Percentiles rank a stretch among this genome's conserved stretches.
Evolutionary conservation across 129 eudicot species (phyloP).

Genomic region (Chrysanthemum makinoi): DNA sequence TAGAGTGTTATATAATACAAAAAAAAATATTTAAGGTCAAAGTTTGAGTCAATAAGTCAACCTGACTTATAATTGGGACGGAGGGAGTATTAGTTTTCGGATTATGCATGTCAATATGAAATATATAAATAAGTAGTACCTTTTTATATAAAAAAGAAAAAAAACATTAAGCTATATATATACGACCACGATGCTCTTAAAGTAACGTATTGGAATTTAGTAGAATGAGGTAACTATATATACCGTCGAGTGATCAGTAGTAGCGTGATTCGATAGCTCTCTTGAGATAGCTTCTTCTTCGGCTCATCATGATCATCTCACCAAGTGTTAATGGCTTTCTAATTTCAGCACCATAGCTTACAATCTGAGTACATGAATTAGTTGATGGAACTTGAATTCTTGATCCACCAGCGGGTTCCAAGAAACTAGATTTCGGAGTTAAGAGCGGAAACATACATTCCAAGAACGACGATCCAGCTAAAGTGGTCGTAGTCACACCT

Average conservation of each 20-base stretch:
- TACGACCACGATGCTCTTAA: too few species aligned
- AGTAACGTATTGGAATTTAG: neutral
- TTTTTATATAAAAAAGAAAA: too few species aligned
- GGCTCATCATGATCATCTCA: conserved; percentile 86
- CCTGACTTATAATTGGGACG: too few species aligned
- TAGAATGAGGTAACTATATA: neutral
- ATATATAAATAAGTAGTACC: too few species aligned
- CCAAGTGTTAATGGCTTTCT: conserved; percentile 68
- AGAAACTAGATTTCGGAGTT: conserved; percentile 44
- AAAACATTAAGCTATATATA: too few species aligned
- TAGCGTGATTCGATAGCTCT: conserved; percentile 46
- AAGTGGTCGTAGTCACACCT: conserved; percentile 44
- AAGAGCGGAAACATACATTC: conserved; percentile 75
- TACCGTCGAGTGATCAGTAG: conserved; percentile 62
- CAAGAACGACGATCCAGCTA: conserved; percentile 74
- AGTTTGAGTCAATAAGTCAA: too few species aligned
- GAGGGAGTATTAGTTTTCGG: too few species aligned
- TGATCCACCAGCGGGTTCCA: conserved; percentile 30
- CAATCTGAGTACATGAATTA: conserved; percentile 25
- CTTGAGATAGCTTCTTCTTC: conserved; percentile 65
- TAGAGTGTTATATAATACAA: too few species aligned
- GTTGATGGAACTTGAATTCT: conserved; percentile 20
- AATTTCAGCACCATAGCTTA: conserved; percentile 27
- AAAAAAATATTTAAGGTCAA: too few species aligned
- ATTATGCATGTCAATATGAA: too few species aligned